Evolutionary conservation across 768 basidiomycete genomes (phyloP).

Genomic region (Exidia glandulosa): DNA sequence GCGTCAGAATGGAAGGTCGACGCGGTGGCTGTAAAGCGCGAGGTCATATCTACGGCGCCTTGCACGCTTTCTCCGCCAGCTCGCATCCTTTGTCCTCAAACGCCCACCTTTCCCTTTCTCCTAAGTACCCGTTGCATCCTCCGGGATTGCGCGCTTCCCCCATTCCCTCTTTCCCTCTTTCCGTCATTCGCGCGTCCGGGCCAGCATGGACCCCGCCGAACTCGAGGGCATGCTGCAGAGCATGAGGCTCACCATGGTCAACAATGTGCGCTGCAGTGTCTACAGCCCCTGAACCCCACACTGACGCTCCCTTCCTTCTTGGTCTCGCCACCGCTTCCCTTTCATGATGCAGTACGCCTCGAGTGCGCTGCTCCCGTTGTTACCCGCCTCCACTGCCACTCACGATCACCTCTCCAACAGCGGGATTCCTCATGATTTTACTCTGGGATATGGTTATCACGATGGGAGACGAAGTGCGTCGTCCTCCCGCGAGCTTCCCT

Average conservation of each 20-base stretch:
- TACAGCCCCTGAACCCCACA: background rate
- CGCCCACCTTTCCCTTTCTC: background rate
- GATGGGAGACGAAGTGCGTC: background rate
- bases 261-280: background rate
- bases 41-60: background rate
- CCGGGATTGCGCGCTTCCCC: background rate
- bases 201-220: background rate
- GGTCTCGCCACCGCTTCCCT: too few species aligned
- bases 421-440: background rate
- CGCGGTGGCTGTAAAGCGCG: background rate
- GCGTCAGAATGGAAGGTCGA: background rate
- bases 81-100: background rate
- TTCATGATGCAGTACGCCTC: background rate
- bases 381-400: background rate
- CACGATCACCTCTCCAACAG: background rate
- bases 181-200: background rate
- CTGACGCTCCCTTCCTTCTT: background rate
- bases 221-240: background rate
- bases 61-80: background rate
- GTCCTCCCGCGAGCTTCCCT: background rate
- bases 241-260: background rate
- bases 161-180: background rate
- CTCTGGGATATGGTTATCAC: background rate
- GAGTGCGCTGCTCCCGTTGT: background rate
- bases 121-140: background rate